Evolutionary conservation across 2,329 filamentous ascomycete species (phyloP).

Genomic region (Clarireedia monteithiana): DNA sequence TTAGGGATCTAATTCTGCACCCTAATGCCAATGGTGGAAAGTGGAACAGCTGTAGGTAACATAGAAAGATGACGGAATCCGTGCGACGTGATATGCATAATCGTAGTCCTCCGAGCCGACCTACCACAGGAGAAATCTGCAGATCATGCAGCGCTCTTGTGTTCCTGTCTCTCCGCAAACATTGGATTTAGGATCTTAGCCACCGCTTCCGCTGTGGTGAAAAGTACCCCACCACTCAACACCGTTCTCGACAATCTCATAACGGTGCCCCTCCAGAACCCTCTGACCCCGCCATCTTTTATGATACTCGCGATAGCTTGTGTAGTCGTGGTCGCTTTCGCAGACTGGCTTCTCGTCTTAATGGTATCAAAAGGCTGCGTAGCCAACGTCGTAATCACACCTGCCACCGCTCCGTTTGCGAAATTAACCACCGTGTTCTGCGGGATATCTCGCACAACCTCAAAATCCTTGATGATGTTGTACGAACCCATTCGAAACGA

Average conservation of each 20-base stretch:
- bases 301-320: conserved; percentile 49
- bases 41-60: not conserved
- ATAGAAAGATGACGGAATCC: not conserved
- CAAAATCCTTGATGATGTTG: conserved; percentile 40
- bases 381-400: conserved; percentile 49
- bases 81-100: conserved; percentile 1
- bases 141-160: not conserved
- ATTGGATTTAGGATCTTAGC: conserved; percentile 14
- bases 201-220: conserved; percentile 16
- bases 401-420: conserved; percentile 52
- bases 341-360: conserved; percentile 56
- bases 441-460: conserved; percentile 30
- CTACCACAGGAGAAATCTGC: not conserved
- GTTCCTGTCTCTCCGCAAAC: not conserved
- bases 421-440: conserved; percentile 47
- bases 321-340: conserved; percentile 45
- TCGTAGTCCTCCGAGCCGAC: not conserved
- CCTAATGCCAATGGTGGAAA: not conserved
- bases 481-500: conserved; percentile 35
- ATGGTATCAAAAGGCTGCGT: conserved; percentile 57
- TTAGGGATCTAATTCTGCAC: not conserved
- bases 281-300: conserved; percentile 48
- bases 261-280: conserved; percentile 60
- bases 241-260: conserved; percentile 59
- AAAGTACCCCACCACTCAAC: conserved; percentile 47